Conservation (phyloP, 108 stramenopile genomes). For the Fragilariopsis cylindrus region DNA sequence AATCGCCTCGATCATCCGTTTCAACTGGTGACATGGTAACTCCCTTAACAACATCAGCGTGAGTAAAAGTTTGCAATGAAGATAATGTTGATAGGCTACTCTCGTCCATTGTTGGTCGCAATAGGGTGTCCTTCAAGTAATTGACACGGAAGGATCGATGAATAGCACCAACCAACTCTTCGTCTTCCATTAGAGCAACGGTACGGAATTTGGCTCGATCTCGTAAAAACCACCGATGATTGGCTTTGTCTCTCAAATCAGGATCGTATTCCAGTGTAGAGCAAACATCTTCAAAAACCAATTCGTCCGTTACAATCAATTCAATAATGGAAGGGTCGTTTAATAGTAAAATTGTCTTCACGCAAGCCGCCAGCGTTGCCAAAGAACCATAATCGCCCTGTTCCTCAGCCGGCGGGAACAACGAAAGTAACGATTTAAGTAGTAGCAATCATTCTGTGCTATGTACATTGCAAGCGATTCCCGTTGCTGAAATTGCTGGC, state of each 20-base stretch:
- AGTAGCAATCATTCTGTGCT: constrained; percentile 73
- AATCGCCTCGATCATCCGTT: constrained; percentile 33
- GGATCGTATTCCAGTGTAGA: constrained; percentile 83
- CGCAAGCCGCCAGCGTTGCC: constrained; percentile 68
- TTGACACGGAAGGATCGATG: constrained; percentile 84
- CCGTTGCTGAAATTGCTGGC: constrained; percentile 61
- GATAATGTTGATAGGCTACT: constrained; percentile 74
- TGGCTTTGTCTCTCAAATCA: constrained; percentile 77
- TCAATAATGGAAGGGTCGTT: constrained; percentile 90
- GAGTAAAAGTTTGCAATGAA: constrained; percentile 80
- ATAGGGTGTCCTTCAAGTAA: constrained; percentile 74
- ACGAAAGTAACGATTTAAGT: constrained; percentile 58
- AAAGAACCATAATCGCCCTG: constrained; percentile 51
- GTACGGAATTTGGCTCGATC: constrained; percentile 77
- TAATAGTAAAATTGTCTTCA: constrained; percentile 80
- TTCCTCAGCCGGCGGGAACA: constrained; percentile 67
- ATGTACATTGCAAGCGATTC: constrained; percentile 73
- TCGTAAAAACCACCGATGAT: constrained; percentile 76
- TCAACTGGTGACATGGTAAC: constrained; percentile 54
- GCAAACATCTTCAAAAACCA: constrained; percentile 72
- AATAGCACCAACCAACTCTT: constrained; percentile 64
- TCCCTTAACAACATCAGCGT: constrained; percentile 82
- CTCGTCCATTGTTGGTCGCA: constrained; percentile 91
- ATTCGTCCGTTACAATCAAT: constrained; percentile 61
- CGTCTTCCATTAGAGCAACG: constrained; percentile 79